Base-by-base conservation (phyloP, 1,284 basidiomycete genomes). In the Abortiporus biennis region DNA sequence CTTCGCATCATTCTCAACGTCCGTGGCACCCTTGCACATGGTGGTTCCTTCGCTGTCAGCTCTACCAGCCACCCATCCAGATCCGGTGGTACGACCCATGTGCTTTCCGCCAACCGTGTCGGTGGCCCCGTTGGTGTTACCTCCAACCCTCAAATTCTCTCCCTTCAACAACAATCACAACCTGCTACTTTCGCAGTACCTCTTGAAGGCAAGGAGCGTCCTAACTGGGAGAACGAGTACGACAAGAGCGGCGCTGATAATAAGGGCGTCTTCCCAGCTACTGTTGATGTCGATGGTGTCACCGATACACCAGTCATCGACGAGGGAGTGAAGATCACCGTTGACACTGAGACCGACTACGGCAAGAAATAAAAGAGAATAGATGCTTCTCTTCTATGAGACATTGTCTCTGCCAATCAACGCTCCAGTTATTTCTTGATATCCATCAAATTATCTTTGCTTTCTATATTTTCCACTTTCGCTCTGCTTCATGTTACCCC, bases 1-100 rank as follows among this genome's bases (percentile, higher is more conserved):
- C 78, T 89, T 54, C 85, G 86, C 52, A 87, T 90, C 66, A 72
- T 90, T 50, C 80, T 90, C 51, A 74, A 76, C 48, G 80, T 89
- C 41, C 80, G 82, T 42, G 85, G 85, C 29, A 63, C 75, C 11
- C 82, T 89, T 56, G 69, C 65, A 19, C 60, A 72, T 23, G 85
- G 86, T 30, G 85, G 85, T 15, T 68, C 71, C 25, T 88, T 85
- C 58, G 71, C 78, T 22, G 68, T 63, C 35, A 62, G 61, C 40
- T 55, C 55, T 21, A 47, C 51, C 25, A 54, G 54, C 23, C 50
- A 55, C 49, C 52, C 47, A 36, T 61, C 59, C 49, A 43, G 63
- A 60, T 55, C 57, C 4, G 49, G 46, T 37, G 54, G 54, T 42
- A 59, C 56, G 19, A 69, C 71, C 30, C 62, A 76, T 61, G 66